Conservation (phyloP, 306 rosid genomes). For the Sophora flavescens region DNA sequence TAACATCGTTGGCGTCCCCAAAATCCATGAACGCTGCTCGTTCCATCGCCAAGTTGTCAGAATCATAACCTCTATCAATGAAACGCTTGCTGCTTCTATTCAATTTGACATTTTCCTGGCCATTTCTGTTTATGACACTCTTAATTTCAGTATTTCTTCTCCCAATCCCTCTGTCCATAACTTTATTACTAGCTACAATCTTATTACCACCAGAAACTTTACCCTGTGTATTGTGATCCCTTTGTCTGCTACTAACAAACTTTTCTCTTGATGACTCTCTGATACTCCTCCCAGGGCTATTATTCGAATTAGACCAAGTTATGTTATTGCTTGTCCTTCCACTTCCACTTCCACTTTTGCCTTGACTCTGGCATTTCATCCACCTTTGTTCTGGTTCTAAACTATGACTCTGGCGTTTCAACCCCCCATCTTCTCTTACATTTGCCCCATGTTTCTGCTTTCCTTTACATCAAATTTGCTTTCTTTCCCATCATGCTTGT, state of each 20-base stretch:
- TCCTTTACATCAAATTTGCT: slow-evolving; percentile 40
- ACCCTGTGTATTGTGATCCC: slow-evolving; percentile 45
- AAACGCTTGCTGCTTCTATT: slow-evolving; percentile 47
- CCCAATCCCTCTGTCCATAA: slow-evolving; percentile 29
- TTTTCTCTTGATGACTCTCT: no score
- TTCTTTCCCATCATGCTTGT: slow-evolving; percentile 44
- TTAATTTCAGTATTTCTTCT: slow-evolving; percentile 48
- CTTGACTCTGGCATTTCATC: no score
- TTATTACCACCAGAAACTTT: slow-evolving; percentile 39
- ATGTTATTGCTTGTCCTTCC: no score
- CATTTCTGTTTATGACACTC: slow-evolving; percentile 42
- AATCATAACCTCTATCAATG: slow-evolving; percentile 45
- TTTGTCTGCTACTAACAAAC: slow-evolving; percentile 30
- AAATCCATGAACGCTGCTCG: slow-evolving; percentile 80
- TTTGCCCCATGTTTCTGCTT: slow-evolving; percentile 47
- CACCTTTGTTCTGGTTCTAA: slow-evolving; percentile 29
- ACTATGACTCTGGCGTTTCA: slow-evolving; percentile 39
- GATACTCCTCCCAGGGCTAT: no score
- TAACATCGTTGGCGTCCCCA: slow-evolving; percentile 57
- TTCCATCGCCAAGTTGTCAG: slow-evolving; percentile 61
- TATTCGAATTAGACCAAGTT: no score
- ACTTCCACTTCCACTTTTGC: no score
- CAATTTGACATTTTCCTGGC: slow-evolving; percentile 42
- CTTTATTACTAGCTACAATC: slow-evolving; percentile 42
- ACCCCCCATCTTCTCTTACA: slow-evolving; percentile 39